Conservation (phyloP, 176 grass and related monocot genomes). For the Aegilops tauschii region DNA sequence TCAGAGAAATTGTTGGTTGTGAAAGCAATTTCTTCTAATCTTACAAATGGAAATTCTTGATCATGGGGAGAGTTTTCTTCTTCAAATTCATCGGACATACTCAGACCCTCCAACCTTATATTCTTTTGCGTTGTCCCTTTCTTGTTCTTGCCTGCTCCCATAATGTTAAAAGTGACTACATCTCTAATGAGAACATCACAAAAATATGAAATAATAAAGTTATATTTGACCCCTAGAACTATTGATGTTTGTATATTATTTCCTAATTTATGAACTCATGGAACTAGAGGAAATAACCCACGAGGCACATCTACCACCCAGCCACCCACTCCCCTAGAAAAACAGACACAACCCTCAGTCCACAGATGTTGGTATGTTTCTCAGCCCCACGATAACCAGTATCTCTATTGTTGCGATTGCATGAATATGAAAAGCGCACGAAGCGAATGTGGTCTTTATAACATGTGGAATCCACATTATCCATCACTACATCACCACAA, state of each 20-base stretch:
- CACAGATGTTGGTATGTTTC: not conserved
- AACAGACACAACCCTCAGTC: not conserved
- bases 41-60: slow-evolving; percentile 29
- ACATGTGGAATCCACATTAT: not conserved
- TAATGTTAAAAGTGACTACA: not conserved
- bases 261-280: not conserved
- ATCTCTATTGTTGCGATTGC: not conserved
- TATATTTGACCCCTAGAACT: not conserved
- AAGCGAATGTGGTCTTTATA: not conserved
- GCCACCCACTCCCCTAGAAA: not conserved
- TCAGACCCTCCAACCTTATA: not conserved
- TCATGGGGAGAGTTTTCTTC: not conserved
- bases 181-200: too few species aligned
- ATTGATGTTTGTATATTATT: not conserved
- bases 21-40: not conserved
- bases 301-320: not conserved
- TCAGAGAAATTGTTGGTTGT: slow-evolving; percentile 38
- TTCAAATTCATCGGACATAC: not conserved
- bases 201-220: not conserved
- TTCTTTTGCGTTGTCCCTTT: not conserved
- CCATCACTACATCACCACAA: too few species aligned
- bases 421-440: not conserved
- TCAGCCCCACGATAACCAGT: not conserved
- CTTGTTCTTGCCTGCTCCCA: not conserved
- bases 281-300: not conserved